Evolutionary conservation across 2,329 filamentous ascomycete species (phyloP).

Genomic region (Fusarium piperis): DNA sequence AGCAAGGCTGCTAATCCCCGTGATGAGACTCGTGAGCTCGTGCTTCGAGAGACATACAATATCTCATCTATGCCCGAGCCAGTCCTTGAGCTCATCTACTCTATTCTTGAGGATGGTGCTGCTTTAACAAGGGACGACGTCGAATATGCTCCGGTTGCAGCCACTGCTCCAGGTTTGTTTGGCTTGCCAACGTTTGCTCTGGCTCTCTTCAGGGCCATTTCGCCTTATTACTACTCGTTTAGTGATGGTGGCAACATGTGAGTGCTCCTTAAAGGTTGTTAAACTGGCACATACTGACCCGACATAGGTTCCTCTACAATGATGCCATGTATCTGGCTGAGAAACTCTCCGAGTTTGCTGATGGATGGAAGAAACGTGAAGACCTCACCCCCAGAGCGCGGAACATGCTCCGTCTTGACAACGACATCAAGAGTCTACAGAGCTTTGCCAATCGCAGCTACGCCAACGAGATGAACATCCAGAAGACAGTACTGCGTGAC

Average conservation of each 20-base stretch:
- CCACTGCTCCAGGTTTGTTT: slow-evolving; percentile 76
- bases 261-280: slow-evolving; percentile 31
- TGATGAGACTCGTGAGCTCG: slow-evolving; percentile 69
- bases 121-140: slow-evolving; percentile 65
- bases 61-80: slow-evolving; percentile 88
- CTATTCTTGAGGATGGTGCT: slow-evolving; percentile 69
- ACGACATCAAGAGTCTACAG: slow-evolving; percentile 67
- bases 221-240: slow-evolving; percentile 76
- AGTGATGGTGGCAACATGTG: slow-evolving; percentile 72
- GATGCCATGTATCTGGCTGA: slow-evolving; percentile 72
- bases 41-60: slow-evolving; percentile 85
- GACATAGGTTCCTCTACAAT: slow-evolving; percentile 70
- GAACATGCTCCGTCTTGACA: slow-evolving; percentile 66
- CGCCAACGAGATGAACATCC: slow-evolving; percentile 67
- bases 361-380: slow-evolving; percentile 62
- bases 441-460: slow-evolving; percentile 71
- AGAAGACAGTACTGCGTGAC: slow-evolving; percentile 70
- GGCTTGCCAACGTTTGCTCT: slow-evolving; percentile 76
- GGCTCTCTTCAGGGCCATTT: slow-evolving; percentile 82
- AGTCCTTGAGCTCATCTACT: slow-evolving; percentile 73
- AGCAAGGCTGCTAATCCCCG: slow-evolving; percentile 34
- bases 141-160: slow-evolving; percentile 67
- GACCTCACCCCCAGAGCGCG: slow-evolving; percentile 62
- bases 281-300: slow-evolving; percentile 5
- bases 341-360: slow-evolving; percentile 59